phyloP scores from a whole-genome alignment of 1,139 yeast species.

The Pichia sp. region DNA sequence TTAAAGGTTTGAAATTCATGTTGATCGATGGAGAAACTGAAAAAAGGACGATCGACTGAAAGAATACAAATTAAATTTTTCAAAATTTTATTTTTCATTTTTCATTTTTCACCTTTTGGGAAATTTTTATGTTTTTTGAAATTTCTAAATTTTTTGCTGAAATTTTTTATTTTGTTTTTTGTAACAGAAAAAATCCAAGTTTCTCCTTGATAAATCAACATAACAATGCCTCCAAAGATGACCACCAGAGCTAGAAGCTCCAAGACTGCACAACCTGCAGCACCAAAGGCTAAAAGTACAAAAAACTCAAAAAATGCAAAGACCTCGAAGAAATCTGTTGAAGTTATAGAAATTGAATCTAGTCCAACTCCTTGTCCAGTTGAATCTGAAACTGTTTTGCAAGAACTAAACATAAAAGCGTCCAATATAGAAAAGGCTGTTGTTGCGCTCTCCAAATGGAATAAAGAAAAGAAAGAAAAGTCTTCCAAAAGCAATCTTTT shows the following conservation, averaged over 20 bases:
- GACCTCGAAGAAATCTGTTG: conserved; percentile 3
- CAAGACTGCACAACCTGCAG: neutral
- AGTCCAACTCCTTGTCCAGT: neutral
- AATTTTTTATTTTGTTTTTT: neutral
- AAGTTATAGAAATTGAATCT: conserved; percentile 12
- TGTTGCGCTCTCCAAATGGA: conserved; percentile 44
- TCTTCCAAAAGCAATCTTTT: conserved; percentile 43
- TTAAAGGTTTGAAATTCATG: neutral
- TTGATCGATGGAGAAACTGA: neutral
- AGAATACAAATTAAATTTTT: neutral
- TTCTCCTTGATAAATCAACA: neutral
- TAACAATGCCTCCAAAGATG: conserved; percentile 9
- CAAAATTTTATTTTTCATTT: neutral
- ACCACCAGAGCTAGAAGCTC: neutral
- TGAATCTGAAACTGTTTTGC: conserved; percentile 20
- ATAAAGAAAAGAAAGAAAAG: conserved; percentile 25
- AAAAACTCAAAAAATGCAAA: neutral
- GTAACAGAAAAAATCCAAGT: neutral
- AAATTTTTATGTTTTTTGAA: neutral
- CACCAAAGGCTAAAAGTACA: conserved; percentile 1
- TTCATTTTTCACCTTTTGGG: neutral
- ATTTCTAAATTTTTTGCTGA: neutral
- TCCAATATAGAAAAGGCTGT: conserved; percentile 39
- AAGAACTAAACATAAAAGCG: conserved; percentile 18
- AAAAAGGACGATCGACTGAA: neutral